Percentiles rank a stretch among this genome's conserved stretches.
Conservation (phyloP, 148 eudicot genomes). For the Polygonum maritimum region DNA sequence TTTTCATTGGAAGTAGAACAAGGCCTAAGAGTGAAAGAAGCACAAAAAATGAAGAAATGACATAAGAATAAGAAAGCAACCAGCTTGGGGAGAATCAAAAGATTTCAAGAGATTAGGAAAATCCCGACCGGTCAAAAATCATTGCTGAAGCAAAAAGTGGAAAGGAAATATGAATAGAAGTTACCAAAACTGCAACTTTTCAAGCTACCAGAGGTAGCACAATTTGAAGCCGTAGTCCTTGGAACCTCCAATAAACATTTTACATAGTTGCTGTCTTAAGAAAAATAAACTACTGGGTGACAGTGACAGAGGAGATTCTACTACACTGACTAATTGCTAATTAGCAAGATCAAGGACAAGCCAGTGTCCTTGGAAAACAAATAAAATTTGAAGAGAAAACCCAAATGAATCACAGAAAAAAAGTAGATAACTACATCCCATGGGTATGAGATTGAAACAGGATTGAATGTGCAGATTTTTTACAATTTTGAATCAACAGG, state of each 20-base stretch:
- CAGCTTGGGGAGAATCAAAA: background rate
- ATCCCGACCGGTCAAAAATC: background rate
- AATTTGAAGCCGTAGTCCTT: too few species aligned
- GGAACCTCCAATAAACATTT: too few species aligned
- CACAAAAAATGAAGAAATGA: background rate
- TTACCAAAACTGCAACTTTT: background rate
- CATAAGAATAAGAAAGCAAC: background rate
- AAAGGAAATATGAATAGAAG: background rate
- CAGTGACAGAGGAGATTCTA: background rate
- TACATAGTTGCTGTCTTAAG: constrained; percentile 4
- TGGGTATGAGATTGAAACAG: too few species aligned
- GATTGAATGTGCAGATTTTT: too few species aligned
- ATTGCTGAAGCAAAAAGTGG: background rate
- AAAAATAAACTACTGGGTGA: background rate
- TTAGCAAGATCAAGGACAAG: background rate
- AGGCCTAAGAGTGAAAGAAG: background rate
- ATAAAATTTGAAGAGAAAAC: background rate
- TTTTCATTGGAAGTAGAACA: too few species aligned
- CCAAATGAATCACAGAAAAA: background rate
- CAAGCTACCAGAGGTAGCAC: background rate
- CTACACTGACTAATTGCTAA: background rate
- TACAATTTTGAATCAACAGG: too few species aligned
- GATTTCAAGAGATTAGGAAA: background rate
- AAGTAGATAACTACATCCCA: background rate
- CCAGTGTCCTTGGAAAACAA: background rate